Base-by-base conservation (phyloP, 2,329 filamentous ascomycete species). In the Penicillium italicum region DNA sequence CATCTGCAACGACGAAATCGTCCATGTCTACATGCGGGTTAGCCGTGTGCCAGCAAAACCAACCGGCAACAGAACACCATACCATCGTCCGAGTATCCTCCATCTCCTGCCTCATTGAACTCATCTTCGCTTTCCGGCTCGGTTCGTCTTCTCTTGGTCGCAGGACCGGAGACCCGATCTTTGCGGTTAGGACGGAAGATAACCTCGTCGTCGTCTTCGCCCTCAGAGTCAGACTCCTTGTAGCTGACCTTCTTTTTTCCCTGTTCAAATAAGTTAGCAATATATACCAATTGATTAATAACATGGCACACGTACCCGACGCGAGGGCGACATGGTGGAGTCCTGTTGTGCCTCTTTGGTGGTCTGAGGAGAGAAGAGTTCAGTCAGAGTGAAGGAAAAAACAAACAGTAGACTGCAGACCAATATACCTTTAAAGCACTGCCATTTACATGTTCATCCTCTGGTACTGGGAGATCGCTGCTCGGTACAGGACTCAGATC, bases 1-100 rank as follows among this genome's bases (percentile, higher is more conserved):
- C 90, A 66, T 97, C 92, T 0, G 88, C 85, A 5, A 88, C 91
- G 24, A 97, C 80, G 66, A 97, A 97, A 70, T 96, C 89, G 58
- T 87, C 90, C 77, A 95, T 85, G 51, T 94, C 90, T 75, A 81
- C 77, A 28, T 14, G 10, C 11, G 4, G 1, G 45, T 65, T 26
- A 66, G 61, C n/a, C 5, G 14, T 36, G 22, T 40, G 8, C n/a
- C 24, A 60, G 50, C 20, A 6, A 24, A 10, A 28, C 28, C 22
- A 26, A 45, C 1, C 34, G 30, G 2, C 1, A 12, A 26, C 18
- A 42, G 5, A 44, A n/a, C n/a, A 28, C 22, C 36, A 83, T 80
- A 57, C 81, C 81, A 42, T 79, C 82, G 14, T 83, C 74, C 5
- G 72, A 74, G 45, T 69, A 66, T 28, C 63, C 70, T 8, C 11